Evolutionary conservation across 1,284 basidiomycete species (phyloP).

Genomic region (Naganishia cerealis): DNA sequence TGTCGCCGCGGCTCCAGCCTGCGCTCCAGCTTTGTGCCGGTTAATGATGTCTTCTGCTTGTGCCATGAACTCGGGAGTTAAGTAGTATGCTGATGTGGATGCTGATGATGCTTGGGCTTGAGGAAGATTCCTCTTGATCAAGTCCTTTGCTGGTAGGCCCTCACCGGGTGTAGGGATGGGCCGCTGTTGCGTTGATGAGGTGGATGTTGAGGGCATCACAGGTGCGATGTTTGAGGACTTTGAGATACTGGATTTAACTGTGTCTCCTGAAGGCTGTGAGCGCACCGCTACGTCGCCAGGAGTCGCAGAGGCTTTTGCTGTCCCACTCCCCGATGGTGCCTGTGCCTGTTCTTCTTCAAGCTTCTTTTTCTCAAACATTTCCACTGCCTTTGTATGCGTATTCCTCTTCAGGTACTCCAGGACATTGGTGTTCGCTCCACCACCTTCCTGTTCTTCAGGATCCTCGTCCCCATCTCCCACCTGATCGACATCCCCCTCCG

Average conservation of each 20-base stretch:
- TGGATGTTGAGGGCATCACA: constrained; percentile 5
- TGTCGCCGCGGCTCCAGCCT: constrained; percentile 60
- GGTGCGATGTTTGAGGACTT: neutral
- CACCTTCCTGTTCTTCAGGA: constrained; percentile 19
- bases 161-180: constrained; percentile 9
- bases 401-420: constrained; percentile 31
- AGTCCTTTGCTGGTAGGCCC: constrained; percentile 23
- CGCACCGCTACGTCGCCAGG: neutral
- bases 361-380: constrained; percentile 16
- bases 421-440: constrained; percentile 24
- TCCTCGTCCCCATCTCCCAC: constrained; percentile 3
- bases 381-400: constrained; percentile 28
- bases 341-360: constrained; percentile 13
- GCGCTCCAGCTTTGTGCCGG: constrained; percentile 56
- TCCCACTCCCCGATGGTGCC: neutral
- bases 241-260: neutral
- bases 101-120: constrained; percentile 56
- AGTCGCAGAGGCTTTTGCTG: neutral
- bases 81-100: constrained; percentile 47
- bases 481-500: neutral
- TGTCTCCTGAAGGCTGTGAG: neutral
- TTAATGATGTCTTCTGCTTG: constrained; percentile 52
- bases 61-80: constrained; percentile 53
- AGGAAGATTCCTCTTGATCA: constrained; percentile 54
- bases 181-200: neutral